A percentile compares a stretch with the other conserved stretches of the same genome.
Conservation (phyloP, 2,329 filamentous ascomycete genomes). For the Dendryphion nanum region DNA sequence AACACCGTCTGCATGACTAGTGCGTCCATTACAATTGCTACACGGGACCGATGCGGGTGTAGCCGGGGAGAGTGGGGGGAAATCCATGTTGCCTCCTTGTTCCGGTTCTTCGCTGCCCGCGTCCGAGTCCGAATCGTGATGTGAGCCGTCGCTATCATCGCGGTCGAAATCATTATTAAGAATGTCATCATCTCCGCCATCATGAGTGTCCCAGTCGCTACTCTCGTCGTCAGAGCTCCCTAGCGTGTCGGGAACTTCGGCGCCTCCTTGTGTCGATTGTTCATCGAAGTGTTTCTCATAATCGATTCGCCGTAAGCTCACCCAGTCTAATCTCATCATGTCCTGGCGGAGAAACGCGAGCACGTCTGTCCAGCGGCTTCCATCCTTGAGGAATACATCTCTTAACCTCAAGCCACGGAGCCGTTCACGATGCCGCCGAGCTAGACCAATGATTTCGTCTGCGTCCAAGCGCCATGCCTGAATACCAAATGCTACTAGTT, state of each 20-base stretch:
- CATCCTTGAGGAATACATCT: constrained; percentile 60
- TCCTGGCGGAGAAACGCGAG: constrained; percentile 56
- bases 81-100: constrained; percentile 44
- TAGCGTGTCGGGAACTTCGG: constrained; percentile 49
- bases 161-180: constrained; percentile 10
- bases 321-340: constrained; percentile 59
- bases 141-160: constrained; percentile 32
- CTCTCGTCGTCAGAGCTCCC: constrained; percentile 46
- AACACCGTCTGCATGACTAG: constrained; percentile 37
- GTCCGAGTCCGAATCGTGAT: constrained; percentile 32
- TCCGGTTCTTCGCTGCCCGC: constrained; percentile 37
- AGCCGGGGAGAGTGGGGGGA: constrained; percentile 45
- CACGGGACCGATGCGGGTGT: constrained; percentile 47
- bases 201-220: constrained; percentile 34
- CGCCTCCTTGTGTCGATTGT: constrained; percentile 41
- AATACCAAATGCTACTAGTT: constrained; percentile 62
- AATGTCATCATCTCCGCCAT: constrained; percentile 27
- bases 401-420: constrained; percentile 60
- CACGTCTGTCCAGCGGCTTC: constrained; percentile 61
- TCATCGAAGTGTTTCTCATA: constrained; percentile 57
- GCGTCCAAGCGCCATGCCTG: constrained; percentile 63
- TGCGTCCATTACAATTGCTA: constrained; percentile 44
- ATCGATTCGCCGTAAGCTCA: constrained; percentile 61
- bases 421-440: constrained; percentile 55
- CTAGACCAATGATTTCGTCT: constrained; percentile 59